Evolutionary conservation across 257 asterid species (phyloP).

Genomic region (Penstemon newberryi): DNA sequence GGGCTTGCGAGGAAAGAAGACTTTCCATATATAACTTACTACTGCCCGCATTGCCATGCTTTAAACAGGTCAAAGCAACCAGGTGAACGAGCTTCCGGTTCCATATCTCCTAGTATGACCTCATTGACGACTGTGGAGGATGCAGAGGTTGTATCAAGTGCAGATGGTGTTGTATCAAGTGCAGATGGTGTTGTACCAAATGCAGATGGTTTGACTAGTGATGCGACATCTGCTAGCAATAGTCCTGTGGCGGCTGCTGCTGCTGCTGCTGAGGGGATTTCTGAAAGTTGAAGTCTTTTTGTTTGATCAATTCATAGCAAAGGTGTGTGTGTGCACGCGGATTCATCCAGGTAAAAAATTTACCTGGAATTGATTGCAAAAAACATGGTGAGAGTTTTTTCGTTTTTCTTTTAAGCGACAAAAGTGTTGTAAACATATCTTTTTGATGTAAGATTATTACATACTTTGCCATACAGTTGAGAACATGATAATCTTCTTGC

Average conservation of each 20-base stretch:
- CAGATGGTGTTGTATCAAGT: not conserved
- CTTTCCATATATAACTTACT: conserved; percentile 69
- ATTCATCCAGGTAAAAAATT: conserved; percentile 1
- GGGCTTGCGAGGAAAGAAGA: conserved; percentile 96
- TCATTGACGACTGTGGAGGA: conserved; percentile 34
- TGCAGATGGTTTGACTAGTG: conserved; percentile 14
- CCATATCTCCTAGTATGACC: conserved; percentile 36
- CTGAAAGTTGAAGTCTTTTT: conserved; percentile 28
- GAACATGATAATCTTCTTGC: too few relatives aligned
- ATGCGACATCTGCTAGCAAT: conserved; percentile 20
- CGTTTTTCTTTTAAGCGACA: not conserved
- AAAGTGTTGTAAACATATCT: conserved; percentile 14
- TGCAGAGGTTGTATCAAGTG: conserved; percentile 30
- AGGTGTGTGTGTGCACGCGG: not conserved
- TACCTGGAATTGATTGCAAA: not conserved
- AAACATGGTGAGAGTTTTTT: conserved; percentile 3
- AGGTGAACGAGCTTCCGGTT: conserved; percentile 42
- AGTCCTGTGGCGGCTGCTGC: conserved; percentile 34
- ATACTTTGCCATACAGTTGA: not conserved
- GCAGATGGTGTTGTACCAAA: too few relatives aligned
- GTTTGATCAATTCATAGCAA: not conserved
- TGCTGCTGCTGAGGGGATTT: conserved; percentile 16
- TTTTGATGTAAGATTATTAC: conserved; percentile 7
- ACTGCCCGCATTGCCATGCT: conserved; percentile 90
- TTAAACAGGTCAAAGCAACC: conserved; percentile 59